These are phyloP conservation scores for Tuctoria greenei DNA, from an alignment of 176 grass and related monocot genomes.

Conservation along the genomic window DNA sequence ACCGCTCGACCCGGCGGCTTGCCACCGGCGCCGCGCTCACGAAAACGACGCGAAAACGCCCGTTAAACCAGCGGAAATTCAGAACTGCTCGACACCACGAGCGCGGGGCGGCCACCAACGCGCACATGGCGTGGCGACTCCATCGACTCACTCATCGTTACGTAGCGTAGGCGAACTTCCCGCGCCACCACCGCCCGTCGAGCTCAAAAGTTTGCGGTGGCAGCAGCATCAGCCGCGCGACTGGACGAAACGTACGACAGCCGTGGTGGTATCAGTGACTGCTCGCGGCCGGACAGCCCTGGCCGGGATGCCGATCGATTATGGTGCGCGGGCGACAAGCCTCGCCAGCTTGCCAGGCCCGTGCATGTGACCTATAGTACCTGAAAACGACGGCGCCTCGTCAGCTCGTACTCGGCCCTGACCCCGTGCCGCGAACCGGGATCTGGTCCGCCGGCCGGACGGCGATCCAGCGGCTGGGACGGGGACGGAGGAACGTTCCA, in stretches of 20 bases:
- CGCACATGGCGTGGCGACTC: conserved; percentile 16
- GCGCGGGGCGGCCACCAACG: background rate
- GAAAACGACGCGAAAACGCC: background rate
- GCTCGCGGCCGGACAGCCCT: background rate
- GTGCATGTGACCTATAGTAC: conserved; percentile 26
- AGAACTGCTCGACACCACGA: background rate
- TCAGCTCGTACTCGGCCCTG: no score
- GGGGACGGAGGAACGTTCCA: background rate
- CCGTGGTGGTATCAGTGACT: background rate
- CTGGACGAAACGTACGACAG: conserved; percentile 23
- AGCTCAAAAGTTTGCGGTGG: background rate
- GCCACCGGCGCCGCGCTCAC: background rate
- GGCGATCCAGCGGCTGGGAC: background rate
- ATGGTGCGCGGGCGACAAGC: background rate
- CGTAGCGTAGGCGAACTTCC: background rate
- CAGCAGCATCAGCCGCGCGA: background rate
- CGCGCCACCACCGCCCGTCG: background rate
- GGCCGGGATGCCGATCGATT: no score
- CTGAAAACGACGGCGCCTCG: conserved; percentile 38
- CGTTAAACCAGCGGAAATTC: conserved; percentile 13
- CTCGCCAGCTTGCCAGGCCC: background rate
- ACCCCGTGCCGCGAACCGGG: background rate
- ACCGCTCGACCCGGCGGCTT: no score
- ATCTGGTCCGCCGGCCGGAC: conserved; percentile 11
- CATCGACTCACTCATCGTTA: background rate